Evolutionary conservation across 257 asterid genomes (phyloP).

Genomic region (Mitragyna speciosa): DNA sequence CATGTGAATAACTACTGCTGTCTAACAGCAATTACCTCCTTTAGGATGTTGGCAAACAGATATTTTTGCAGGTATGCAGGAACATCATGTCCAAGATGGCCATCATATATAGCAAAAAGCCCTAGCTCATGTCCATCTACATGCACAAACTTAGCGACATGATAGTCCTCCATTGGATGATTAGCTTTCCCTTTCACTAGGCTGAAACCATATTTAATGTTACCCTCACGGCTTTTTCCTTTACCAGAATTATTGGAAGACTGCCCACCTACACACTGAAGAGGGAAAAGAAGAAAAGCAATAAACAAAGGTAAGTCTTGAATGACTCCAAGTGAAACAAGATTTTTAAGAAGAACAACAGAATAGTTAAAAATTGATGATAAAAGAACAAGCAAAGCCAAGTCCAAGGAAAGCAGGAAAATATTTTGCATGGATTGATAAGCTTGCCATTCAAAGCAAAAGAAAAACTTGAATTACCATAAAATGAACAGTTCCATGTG

Average conservation of each 20-base stretch:
- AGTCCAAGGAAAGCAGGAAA: background rate
- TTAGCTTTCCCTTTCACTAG: constrained; percentile 62
- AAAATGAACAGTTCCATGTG: background rate
- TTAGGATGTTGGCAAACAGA: constrained; percentile 40
- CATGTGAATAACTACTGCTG: background rate
- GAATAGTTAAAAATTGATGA: background rate
- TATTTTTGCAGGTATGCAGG: constrained; percentile 44
- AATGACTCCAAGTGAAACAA: background rate
- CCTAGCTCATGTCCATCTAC: constrained; percentile 42
- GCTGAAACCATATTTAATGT: constrained; percentile 48
- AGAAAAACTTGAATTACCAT: background rate
- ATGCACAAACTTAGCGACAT: constrained; percentile 54
- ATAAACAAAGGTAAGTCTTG: background rate
- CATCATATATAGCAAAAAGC: constrained; percentile 46
- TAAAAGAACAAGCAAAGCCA: background rate
- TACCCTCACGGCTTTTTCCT: constrained; percentile 39
- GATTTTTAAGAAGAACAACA: background rate
- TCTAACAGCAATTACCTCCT: constrained; percentile 31
- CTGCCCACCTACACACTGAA: constrained; percentile 40
- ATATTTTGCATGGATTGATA: background rate
- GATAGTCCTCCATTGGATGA: constrained; percentile 91
- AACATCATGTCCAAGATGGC: constrained; percentile 43
- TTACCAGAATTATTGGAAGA: constrained; percentile 35
- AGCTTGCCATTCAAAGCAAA: background rate
- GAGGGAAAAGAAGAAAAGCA: constrained; percentile 1